Base-by-base conservation (phyloP, 106 monocot genomes). In the Acorus calamus region DNA sequence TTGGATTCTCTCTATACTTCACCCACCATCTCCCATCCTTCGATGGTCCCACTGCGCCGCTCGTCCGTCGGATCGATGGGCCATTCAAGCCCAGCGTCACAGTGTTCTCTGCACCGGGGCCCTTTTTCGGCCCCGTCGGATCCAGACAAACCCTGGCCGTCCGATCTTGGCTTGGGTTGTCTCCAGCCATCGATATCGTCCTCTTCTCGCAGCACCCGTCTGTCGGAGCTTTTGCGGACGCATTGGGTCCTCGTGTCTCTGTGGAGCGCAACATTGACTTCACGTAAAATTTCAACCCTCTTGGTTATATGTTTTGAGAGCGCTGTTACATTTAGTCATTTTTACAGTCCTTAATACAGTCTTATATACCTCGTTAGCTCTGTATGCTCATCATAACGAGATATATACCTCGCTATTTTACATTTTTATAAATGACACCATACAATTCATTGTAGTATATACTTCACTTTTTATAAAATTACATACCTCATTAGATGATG, bases 91-190 rank as follows among this genome's bases (percentile, higher is more conserved):
- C 77, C 4, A 76, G 50, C 14, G 67, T 87, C 6, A 81, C 80
- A 45, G 83, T 98, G 49, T 98, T 85, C 62, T 47, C 91, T 6
- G 87, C 87, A 43, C 83, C 83, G 9, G 69, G 61, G 9, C 80
- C 80, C 1, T 28, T 73, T 79, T 12, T 66, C 54, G 11, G 6
- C 47, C 41, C 13, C 42, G 2, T 69, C 51, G 10, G 59, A 47
- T 52, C 50, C 3, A 53, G 80, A 66, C 80, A 91, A 70, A 87
- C 83, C 50, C 62, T 98, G 55, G 96, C 91, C 5, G 74, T 91
- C 61, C 76, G 85, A 4, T 98, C 96, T 5, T 98, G 96, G 96
- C 67, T 91, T 14, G 74, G 79, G 45, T 46, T 98, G 7, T 77
- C 83, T 12, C 76, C 73, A 2, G 47, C 73, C 56, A 66, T 98